Percentiles rank a stretch among this genome's conserved stretches.
These are phyloP conservation scores for Syzygium syzygioides DNA, from an alignment of 441 rosid species.

Conservation along the genomic window DNA sequence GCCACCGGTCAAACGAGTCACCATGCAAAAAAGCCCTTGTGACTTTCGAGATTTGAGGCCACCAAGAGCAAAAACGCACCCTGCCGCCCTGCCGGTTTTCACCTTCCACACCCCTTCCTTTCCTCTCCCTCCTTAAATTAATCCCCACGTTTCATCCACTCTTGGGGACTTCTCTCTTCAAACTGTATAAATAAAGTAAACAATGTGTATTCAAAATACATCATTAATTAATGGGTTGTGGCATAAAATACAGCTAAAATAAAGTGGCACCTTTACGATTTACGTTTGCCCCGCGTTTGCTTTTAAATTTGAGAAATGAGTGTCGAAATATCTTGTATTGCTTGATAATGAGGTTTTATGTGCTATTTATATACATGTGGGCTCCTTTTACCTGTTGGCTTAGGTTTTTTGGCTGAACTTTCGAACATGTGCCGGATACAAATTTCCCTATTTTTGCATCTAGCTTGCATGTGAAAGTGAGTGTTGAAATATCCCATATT, in stretches of 20 bases:
- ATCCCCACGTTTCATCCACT: neutral
- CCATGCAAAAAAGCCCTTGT: neutral
- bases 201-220: neutral
- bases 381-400: fast-evolving
- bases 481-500: no score
- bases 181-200: neutral
- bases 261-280: neutral
- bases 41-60: neutral
- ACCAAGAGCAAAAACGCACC: neutral
- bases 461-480: no score
- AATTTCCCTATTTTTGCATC: no score
- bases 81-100: neutral
- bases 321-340: neutral
- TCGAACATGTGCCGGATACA: no score
- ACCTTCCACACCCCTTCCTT: neutral
- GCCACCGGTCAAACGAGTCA: neutral
- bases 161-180: neutral
- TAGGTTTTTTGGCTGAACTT: neutral
- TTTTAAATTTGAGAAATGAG: neutral
- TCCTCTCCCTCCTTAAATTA: neutral
- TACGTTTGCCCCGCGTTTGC: neutral
- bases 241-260: neutral
- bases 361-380: neutral
- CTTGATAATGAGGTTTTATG: fast-evolving
- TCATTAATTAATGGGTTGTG: neutral